Evolutionary conservation across 1,284 basidiomycete species (phyloP), one percentile per base, ranked within the genome.

Genomic region (Earliella scabrosa): DNA sequence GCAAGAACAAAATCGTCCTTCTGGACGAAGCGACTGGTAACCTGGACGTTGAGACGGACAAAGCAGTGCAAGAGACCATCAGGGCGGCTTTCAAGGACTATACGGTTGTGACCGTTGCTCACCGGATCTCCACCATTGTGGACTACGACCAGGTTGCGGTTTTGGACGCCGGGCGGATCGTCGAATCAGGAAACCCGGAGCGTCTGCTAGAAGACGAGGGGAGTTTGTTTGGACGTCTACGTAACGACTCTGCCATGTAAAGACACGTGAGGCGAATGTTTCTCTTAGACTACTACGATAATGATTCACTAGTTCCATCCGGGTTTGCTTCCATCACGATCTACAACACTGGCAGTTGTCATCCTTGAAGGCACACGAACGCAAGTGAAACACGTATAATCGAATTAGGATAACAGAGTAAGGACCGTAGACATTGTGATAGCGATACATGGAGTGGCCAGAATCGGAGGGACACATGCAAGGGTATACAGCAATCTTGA

Each of bases 81-180:
- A 80, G 90, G 6, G 83, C 88, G 58, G 90, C 92, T 63, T 94
- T 95, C 69, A 79, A 74, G 14, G 75, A 79, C 40, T 84, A 82
- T 4, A 65, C 87, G 41, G 66, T 87, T 36, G 63, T 87, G 24
- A 87, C 85, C 26, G 84, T 88, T 51, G 85, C 86, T 0, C 90
- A 93, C 74, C 82, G 90, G 24, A 71, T 92, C 41, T 79, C 81
- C 20, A 90, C 88, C 0, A 80, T 88, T 35, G 86, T 87, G 63
- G 85, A 88, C 65, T 93, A 92, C 65, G 92, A 94, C 67, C 78
- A 89, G 0, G 73, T 95, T 24, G 78, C 95, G 32, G 88, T 95
- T 0, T 76, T 97, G 3, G 86, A 92, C 61, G 86, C 91, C 59
- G 93, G 94, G 63, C 71, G 82, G 75, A 75, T 95, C 40, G 84